Evolutionary conservation across 2,329 filamentous ascomycete genomes (phyloP), one percentile per base, ranked within the genome.

Genomic region (Fusarium veterinarium): DNA sequence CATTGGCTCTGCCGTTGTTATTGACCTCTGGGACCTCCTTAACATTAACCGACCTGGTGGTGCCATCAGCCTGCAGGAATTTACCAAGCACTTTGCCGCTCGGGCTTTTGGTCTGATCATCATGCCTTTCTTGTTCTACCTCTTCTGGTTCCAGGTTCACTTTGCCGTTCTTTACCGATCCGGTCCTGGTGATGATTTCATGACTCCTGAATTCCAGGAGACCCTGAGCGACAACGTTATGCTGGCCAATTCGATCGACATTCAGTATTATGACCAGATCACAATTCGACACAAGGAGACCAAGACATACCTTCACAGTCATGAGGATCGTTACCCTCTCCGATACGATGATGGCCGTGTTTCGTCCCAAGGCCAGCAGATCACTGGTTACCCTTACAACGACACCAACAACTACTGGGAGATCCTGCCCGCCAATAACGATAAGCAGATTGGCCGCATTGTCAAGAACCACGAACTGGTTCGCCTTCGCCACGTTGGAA

Each of bases 71-170:
- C 87, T 99, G 76, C 86, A 89, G 53, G 88, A 93, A 45, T 98
- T 98, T 80, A 90, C 87, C 74, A 95, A 97, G 85, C 96, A 99
- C 84, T 97, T 99, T 80, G 89, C 86, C 42, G 96, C 96, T 71
- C 93, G 96, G 58, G 90, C 91, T n/a, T 86, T 97, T 72, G 95
- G 93, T 19, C 87, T 99, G 62, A 94, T 98, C 76, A 81, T 97
- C 75, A 90, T 98, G 75, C 96, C 96, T 19, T 98, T 99, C 87
- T 87, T 98, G 79, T 97, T 99, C 84, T 99, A 99, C 83, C 90
- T 99, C 51, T 98, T 99, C 88, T 99, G 96, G 96, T 99, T 99
- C 91, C 96, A 99, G 87, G 95, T 99, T 35, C 96, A 99, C 85
- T 99, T 99, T 82, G 88, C 94, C 48, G 94, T 99, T 77, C 88